phyloP scores from a whole-genome alignment of 345 rosid genomes.

The Noccaea bulbosa region DNA sequence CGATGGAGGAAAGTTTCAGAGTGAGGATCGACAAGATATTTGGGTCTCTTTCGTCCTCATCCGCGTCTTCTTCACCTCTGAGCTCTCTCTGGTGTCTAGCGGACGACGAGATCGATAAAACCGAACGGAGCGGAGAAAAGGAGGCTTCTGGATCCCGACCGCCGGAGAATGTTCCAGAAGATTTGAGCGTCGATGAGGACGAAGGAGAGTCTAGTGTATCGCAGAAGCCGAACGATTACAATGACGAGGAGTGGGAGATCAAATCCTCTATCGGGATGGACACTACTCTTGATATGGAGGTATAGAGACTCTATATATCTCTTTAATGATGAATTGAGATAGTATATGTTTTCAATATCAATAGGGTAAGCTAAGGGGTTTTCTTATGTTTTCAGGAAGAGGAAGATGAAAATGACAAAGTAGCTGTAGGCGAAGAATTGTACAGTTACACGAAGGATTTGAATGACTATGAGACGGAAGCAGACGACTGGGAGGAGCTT shows the following conservation, averaged over 20 bases:
- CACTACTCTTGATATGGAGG: slow-evolving; percentile 77
- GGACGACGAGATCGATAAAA: slow-evolving; percentile 64
- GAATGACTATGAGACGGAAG: slow-evolving; percentile 56
- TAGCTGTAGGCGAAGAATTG: slow-evolving; percentile 57
- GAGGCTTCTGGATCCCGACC: slow-evolving; percentile 32
- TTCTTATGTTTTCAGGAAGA: slow-evolving; percentile 63
- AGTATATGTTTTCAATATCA: neutral
- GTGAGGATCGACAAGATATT: slow-evolving; percentile 70
- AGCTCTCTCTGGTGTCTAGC: slow-evolving; percentile 67
- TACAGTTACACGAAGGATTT: slow-evolving; percentile 49
- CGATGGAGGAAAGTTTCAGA: slow-evolving; percentile 72
- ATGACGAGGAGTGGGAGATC: slow-evolving; percentile 79
- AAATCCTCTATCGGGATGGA: slow-evolving; percentile 71
- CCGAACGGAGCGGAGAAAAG: slow-evolving; percentile 51
- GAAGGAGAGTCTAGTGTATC: slow-evolving; percentile 19
- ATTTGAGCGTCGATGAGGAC: slow-evolving; percentile 38
- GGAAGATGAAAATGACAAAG: slow-evolving; percentile 71
- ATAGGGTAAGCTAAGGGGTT: neutral
- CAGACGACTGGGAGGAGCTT: slow-evolving; percentile 52
- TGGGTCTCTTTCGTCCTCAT: slow-evolving; percentile 64
- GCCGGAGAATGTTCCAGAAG: slow-evolving; percentile 44
- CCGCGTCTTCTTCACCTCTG: slow-evolving; percentile 35
- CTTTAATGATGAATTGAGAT: neutral
- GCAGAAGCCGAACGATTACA: slow-evolving; percentile 53
- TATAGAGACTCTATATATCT: slow-evolving; percentile 13